Evolutionary conservation across 2,329 filamentous ascomycete species (phyloP), one percentile per base, ranked within the genome.

Genomic region (Hymenoscyphus occultus): DNA sequence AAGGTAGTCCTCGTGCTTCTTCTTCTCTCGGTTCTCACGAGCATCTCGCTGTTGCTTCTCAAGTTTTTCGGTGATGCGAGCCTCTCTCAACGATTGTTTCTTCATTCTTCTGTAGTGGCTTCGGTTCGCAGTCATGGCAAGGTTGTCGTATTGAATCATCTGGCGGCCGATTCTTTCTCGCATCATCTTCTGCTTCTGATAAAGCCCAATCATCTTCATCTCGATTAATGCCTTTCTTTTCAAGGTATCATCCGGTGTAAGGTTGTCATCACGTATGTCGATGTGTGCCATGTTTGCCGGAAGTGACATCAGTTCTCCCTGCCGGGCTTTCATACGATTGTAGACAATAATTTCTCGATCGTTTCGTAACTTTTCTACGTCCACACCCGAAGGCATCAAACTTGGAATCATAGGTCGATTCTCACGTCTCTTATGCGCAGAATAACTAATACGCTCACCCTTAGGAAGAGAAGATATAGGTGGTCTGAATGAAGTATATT

Each of bases 31-130:
- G 70, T 91, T 92, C 80, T 98, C 94, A 65, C 95, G 91, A 54
- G 93, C 94, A 77, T 98, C 94, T 64, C 95, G 92, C 77, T 99
- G 95, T 77, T 99, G 93, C 81, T 98, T 98, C 85, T 99, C 95
- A 1, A 99, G 87, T 79, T 97, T 99, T 84, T 99, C 95, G 0
- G 95, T 99, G 70, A 99, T 96, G 64, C 94, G 90, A 64, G 95
- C 95, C 79, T 99, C 95, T 42, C 94, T 90, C 60, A 98, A 84
- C 60, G 90, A 96, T 78, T 97, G 94, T 81, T 97, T 98, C 89
- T 99, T 99, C 82, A 95, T 90, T 60, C 95, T 89, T 42, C 95
- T 90, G 77, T 97, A 97, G 74, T 89, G 86, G 62, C 91, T 89
- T 60, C 95, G 89, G 76, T 99, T 99, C 0, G 93, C 94, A 1